Evolutionary conservation across 768 basidiomycete species (phyloP).

Genomic region (Boletus coccyginus): DNA sequence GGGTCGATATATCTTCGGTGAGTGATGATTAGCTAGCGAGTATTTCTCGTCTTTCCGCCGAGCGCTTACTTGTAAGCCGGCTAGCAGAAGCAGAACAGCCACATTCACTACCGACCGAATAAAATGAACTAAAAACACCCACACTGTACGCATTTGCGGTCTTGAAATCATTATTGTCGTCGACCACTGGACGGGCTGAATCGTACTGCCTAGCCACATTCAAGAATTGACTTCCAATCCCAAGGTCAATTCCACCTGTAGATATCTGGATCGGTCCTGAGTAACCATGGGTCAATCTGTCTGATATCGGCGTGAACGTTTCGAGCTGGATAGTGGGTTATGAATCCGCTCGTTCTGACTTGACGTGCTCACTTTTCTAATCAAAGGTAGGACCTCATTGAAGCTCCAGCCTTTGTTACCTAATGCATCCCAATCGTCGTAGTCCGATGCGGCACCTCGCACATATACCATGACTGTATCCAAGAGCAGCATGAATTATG

Average conservation of each 20-base stretch:
- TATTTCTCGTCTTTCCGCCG: not conserved
- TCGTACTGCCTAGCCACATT: conserved; percentile 46
- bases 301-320: conserved; percentile 30
- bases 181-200: conserved; percentile 39
- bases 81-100: not conserved
- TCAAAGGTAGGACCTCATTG: conserved; percentile 51
- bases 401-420: conserved; percentile 63
- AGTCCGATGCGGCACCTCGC: conserved; percentile 59
- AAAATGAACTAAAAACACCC: conserved; percentile 1
- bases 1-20: conserved; percentile 49
- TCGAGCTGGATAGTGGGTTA: conserved; percentile 44
- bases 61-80: conserved; percentile 16
- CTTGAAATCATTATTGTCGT: conserved; percentile 49
- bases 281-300: conserved; percentile 38
- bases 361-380: conserved; percentile 47
- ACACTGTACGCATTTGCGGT: conserved; percentile 25
- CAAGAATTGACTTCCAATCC: conserved; percentile 42
- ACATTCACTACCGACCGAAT: not conserved
- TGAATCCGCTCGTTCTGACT: conserved; percentile 22
- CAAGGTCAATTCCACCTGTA: not conserved
- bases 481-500: not conserved
- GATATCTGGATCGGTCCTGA: conserved; percentile 33
- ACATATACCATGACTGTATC: conserved; percentile 47
- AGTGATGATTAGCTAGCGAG: not conserved
- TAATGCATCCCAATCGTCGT: conserved; percentile 54